Base-by-base conservation (phyloP, 768 basidiomycete genomes). In the Tricholoma saponaceum region DNA sequence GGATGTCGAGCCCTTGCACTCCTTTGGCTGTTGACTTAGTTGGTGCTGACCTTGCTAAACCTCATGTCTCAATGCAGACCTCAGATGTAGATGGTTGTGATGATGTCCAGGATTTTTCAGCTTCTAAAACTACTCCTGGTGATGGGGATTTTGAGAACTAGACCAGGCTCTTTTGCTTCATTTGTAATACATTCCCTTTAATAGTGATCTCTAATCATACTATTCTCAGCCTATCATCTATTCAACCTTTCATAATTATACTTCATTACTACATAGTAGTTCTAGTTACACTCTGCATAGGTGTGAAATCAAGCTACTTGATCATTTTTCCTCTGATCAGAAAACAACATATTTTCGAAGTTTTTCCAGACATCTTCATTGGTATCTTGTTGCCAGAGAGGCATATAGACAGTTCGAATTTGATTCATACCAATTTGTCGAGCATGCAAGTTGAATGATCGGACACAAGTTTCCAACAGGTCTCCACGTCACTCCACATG, bases 371-470 rank as follows among this genome's bases (percentile, higher is more conserved):
- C 52, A 18, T 66, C 49, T 30, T 71, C 66, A 4, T 71, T 61
- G 20, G 59, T 58, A 23, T 66, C 63, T 4, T 62, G 64, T 35
- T 64, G 50, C 79, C 79, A 81, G 4, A 69, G 61, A 6, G 66
- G 69, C 62, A 72, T 64, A 56, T 83, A 83, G 1, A 79, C 76
- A 1, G 52, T 71, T 5, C 61, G 39, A 20, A 80, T 80, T 60
- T 81, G 71, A 65, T 74, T 80, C 25, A 72, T 62, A 0, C 79
- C 78, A 14, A 81, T 69, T 13, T 32, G 46, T 0, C 56, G 53
- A 2, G 72, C 62, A 0, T 68, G 66, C 3, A 81, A 23, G 61
- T 83, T 77, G 58, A 67, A 61, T 3, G 76, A 57, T 1, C 71
- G 67, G 2, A 72, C 30, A 58, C 68, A 70, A 6, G 63, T 66